Conservation (phyloP, 805 yeast genomes). For the Candida mattraensis region DNA sequence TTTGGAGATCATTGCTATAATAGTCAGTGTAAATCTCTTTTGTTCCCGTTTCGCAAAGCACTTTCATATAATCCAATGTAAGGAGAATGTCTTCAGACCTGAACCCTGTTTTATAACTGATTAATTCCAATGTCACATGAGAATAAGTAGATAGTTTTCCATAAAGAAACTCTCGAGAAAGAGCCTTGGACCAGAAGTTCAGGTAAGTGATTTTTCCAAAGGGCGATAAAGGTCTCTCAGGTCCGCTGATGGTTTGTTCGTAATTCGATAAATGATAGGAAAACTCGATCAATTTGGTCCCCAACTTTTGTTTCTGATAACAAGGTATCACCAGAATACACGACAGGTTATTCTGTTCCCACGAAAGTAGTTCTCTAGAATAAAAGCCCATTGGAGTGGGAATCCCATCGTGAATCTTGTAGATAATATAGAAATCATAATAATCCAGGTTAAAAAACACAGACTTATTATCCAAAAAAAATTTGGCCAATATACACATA, state of each 20-base stretch:
- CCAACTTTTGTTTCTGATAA: constrained; percentile 75
- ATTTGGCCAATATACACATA: constrained; percentile 78
- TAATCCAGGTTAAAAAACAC: constrained; percentile 76
- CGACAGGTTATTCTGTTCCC: constrained; percentile 83
- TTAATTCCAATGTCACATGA: constrained; percentile 43
- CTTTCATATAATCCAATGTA: constrained; percentile 58
- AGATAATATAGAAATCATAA: constrained; percentile 77
- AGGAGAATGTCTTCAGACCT: constrained; percentile 59
- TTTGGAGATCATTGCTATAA: constrained; percentile 20
- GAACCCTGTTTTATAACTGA: constrained; percentile 62
- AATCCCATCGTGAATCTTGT: constrained; percentile 44
- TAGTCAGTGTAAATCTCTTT: constrained; percentile 30
- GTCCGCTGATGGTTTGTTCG: constrained; percentile 73
- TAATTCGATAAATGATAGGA: constrained; percentile 73
- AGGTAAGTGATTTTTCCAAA: constrained; percentile 76
- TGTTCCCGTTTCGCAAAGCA: constrained; percentile 34
- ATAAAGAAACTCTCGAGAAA: constrained; percentile 44
- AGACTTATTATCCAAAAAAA: constrained; percentile 87
- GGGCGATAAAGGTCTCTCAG: constrained; percentile 86
- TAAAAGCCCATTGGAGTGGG: constrained; percentile 83
- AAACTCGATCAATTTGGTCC: constrained; percentile 77
- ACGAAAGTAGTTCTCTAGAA: constrained; percentile 79
- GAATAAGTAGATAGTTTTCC: constrained; percentile 36
- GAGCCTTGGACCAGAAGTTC: constrained; percentile 66
- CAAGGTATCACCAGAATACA: constrained; percentile 93